A percentile compares a stretch with the other conserved stretches of the same genome.
phyloP scores from a whole-genome alignment of 495 filamentous ascomycete species.

The Lasiosphaeria ovina region DNA sequence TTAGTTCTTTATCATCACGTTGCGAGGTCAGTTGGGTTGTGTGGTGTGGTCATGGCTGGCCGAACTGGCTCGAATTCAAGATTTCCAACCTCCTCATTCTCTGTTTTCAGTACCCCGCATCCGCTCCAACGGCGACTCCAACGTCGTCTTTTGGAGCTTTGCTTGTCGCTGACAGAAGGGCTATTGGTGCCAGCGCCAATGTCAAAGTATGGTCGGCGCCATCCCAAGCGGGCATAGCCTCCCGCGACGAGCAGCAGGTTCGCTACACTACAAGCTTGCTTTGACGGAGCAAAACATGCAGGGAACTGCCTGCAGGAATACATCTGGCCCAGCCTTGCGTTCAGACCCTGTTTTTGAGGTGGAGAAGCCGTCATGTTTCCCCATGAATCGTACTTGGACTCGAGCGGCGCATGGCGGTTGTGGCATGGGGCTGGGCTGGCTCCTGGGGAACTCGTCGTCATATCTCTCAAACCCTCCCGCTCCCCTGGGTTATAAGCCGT shows the following conservation, averaged over 20 bases:
- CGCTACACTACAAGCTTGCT: conserved; percentile 8
- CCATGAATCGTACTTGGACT: neutral
- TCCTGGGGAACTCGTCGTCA: conserved; percentile 31
- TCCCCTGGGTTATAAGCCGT: conserved; percentile 21
- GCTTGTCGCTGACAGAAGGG: neutral
- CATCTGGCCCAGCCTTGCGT: conserved; percentile 5
- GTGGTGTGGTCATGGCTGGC: no score
- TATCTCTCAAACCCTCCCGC: conserved; percentile 28
- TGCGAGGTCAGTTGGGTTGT: no score
- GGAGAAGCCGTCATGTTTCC: neutral
- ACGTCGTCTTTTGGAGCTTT: neutral
- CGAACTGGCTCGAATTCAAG: no score
- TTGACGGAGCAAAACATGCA: conserved; percentile 2
- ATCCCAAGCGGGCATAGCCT: conserved; percentile 10
- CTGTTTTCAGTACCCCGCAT: neutral
- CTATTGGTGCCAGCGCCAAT: neutral
- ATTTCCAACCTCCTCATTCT: no score
- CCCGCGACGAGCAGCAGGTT: neutral
- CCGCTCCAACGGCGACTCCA: neutral
- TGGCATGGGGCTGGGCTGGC: neutral
- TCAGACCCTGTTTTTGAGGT: conserved; percentile 1
- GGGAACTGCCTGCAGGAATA: conserved; percentile 9
- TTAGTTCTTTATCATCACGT: no score
- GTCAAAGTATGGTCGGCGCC: neutral
- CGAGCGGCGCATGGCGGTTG: neutral